Conservation (phyloP, 176 grass and related monocot species). For the Saccharum spontaneum region DNA sequence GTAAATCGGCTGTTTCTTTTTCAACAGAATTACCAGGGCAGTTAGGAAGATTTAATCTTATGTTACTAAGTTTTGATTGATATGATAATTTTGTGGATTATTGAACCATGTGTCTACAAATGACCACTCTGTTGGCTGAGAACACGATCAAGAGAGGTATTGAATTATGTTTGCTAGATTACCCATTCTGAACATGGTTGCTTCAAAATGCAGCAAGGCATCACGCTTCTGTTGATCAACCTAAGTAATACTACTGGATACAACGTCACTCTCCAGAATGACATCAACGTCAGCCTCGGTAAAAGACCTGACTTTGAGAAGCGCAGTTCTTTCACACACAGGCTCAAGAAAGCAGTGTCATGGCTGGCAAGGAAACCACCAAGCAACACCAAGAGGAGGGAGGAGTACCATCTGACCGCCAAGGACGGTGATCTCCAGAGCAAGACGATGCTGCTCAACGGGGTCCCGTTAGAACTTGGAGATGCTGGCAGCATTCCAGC, state of each 20-base stretch:
- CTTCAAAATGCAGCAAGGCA: constrained; percentile 59
- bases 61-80: neutral
- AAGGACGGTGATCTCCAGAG: constrained; percentile 63
- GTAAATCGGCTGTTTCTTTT: neutral
- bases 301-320: constrained; percentile 27
- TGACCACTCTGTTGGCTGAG: neutral
- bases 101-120: neutral
- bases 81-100: neutral
- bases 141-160: neutral
- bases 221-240: constrained; percentile 84
- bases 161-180: neutral
- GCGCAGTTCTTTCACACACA: constrained; percentile 31
- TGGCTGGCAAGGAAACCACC: constrained; percentile 68
- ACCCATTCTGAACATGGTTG: constrained; percentile 17
- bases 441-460: constrained; percentile 84
- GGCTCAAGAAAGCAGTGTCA: constrained; percentile 62
- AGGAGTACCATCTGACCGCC: constrained; percentile 85
- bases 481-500: constrained; percentile 50
- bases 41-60: neutral
- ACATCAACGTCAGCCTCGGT: constrained; percentile 58
- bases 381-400: constrained; percentile 43
- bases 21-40: neutral
- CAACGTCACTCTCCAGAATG: constrained; percentile 60
- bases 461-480: constrained; percentile 48
- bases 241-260: constrained; percentile 65